phyloP scores from a whole-genome alignment of 164 flowering plant genomes.

The Macadamia tetraphylla region DNA sequence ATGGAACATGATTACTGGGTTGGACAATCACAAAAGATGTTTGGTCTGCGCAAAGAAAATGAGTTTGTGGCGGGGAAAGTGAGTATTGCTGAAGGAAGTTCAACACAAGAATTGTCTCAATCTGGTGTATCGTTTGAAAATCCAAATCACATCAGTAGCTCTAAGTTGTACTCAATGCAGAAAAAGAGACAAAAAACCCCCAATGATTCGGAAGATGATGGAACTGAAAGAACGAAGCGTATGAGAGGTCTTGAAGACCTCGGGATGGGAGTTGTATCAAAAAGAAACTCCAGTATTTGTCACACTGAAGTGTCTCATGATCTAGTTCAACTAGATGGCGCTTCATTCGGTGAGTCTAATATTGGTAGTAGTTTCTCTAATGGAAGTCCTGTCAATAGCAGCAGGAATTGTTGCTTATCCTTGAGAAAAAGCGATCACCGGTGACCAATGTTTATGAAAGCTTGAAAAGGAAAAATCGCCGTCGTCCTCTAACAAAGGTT shows the following conservation, averaged over 20 bases:
- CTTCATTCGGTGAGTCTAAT: slow-evolving; percentile 23
- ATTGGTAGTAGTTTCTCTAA: slow-evolving; percentile 21
- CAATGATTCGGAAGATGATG: slow-evolving; percentile 91
- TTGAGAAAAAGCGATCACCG: slow-evolving; percentile 49
- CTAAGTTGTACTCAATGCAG: slow-evolving; percentile 27
- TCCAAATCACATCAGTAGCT: slow-evolving; percentile 26
- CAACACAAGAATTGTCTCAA: slow-evolving; percentile 52
- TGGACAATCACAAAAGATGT: slow-evolving; percentile 23
- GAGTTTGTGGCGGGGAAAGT: slow-evolving; percentile 28
- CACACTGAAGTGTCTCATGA: slow-evolving; percentile 29
- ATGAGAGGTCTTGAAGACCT: slow-evolving; percentile 90
- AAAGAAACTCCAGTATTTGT: slow-evolving; percentile 16
- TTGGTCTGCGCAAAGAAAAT: slow-evolving; percentile 22
- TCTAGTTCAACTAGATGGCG: slow-evolving; percentile 26
- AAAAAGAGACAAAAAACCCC: slow-evolving; percentile 58
- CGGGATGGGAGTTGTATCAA: slow-evolving; percentile 37
- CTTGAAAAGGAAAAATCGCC: slow-evolving; percentile 57
- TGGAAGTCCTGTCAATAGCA: slow-evolving; percentile 33
- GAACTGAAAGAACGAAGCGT: slow-evolving; percentile 62
- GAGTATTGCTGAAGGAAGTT: slow-evolving; percentile 26
- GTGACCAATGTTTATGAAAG: slow-evolving; percentile 44
- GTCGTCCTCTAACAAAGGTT: slow-evolving; percentile 70
- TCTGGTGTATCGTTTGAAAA: slow-evolving; percentile 63
- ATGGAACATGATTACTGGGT: slow-evolving; percentile 19
- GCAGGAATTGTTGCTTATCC: slow-evolving; percentile 27